Base-by-base conservation (phyloP, 164 flowering plant species). In the Dillenia suffruticosa region DNA sequence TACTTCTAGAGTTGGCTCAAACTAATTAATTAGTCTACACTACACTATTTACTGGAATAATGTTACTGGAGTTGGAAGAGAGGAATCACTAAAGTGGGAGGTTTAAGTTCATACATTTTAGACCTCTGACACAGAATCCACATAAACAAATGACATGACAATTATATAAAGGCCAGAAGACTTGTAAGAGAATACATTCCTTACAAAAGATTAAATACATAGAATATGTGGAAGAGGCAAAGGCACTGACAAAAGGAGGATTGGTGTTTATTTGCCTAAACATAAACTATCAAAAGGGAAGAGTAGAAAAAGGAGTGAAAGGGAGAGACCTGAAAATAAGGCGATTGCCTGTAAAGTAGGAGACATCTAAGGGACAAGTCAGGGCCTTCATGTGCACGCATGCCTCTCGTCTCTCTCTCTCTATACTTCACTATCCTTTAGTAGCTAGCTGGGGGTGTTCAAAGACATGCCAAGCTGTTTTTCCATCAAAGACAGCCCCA, bases 301-400 rank as follows among this genome's bases (percentile, higher is more conserved):
- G 54, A 15, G 56, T 46, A 60, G 32, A 17, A 9, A 64, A 57
- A 47, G 44, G 57, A 52, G 57, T 64, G 47, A 60, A 62, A 32
- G 40, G 40, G 40, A 32, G 63, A 43, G 62, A 10, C 67, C 80
- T 1, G 78, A 43, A 80, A 75, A 73, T 57, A 51, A 46, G 80
- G 82, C 54, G 62, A 60, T 50, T 75, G 78, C 67, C 63, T 62
- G 68, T 54, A 72, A 81, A 74, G 76, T 53, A 56, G 67, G 75
- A 68, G 75, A 78, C 80, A 74, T 32, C 40, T 32, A 32, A 32
- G 40, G 40, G 40, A 32, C 40, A 32, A 26, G 32, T 26, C 2
- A 26, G 32, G 70, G 75, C 61, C 81, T 77, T 75, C 58, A 56
- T 55, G 16, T 66, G 61, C 81, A 80, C 81, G 81, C 80, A 71